Evolutionary conservation across 23 red algal species (phyloP).

Genomic region (Gracilaria domingensis): DNA sequence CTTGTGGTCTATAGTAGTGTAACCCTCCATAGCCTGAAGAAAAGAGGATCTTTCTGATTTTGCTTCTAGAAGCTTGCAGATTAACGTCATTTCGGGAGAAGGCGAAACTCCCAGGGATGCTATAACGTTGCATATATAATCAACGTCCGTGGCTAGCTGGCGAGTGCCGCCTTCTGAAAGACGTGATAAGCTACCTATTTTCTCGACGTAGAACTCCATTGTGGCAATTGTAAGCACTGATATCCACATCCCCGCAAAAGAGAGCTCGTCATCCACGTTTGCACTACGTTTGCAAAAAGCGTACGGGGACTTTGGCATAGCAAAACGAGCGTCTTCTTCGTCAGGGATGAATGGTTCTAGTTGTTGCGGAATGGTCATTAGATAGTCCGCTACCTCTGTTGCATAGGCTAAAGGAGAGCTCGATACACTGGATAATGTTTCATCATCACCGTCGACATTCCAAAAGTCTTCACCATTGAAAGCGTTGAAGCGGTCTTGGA

Average conservation of each 20-base stretch:
- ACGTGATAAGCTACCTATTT: conserved; percentile 51
- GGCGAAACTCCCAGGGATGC: conserved; percentile 74
- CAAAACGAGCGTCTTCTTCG: conserved; percentile 66
- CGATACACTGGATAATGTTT: conserved; percentile 64
- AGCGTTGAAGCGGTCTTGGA: conserved; percentile 43
- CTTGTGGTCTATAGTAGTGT: conserved; percentile 33
- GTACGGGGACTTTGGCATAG: conserved; percentile 52
- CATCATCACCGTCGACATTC: conserved; percentile 66
- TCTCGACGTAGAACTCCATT: conserved; percentile 83
- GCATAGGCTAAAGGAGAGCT: conserved; percentile 77
- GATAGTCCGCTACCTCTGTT: conserved; percentile 79
- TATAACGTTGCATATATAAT: conserved; percentile 77
- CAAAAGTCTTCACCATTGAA: conserved; percentile 60
- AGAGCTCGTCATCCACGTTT: conserved; percentile 28
- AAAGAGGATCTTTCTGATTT: conserved; percentile 43
- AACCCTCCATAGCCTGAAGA: conserved; percentile 30
- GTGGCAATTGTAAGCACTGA: conserved; percentile 63
- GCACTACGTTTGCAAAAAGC: conserved; percentile 36
- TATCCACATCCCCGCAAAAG: conserved; percentile 87
- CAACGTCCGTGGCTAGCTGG: conserved; percentile 81
- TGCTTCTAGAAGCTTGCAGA: conserved; percentile 53
- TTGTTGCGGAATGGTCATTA: conserved; percentile 89
- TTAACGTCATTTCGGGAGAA: conserved; percentile 54
- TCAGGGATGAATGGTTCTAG: conserved; percentile 90
- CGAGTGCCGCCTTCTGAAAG: conserved; percentile 58